phyloP scores from a whole-genome alignment of 2,329 filamentous ascomycete genomes.

The Beauveria medogensis region DNA sequence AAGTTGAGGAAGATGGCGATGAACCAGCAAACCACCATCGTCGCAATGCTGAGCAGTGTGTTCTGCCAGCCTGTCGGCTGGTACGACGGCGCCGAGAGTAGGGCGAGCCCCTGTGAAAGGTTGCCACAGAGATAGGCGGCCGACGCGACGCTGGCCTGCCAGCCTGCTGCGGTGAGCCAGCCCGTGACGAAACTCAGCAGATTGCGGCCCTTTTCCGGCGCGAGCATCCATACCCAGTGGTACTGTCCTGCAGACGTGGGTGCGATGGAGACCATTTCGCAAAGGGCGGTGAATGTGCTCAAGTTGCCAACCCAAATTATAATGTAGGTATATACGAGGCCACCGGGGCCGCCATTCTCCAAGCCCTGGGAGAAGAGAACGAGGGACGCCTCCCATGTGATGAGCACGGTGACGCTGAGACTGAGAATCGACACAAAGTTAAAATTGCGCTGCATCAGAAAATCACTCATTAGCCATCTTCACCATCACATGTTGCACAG shows the following conservation, averaged over 20 bases:
- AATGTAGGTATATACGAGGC: constrained; percentile 41
- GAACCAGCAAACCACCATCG: neutral
- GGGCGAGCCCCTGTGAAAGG: neutral
- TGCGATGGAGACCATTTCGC: constrained; percentile 33
- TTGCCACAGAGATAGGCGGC: constrained; percentile 2
- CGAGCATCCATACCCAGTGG: constrained; percentile 46
- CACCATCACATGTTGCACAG: neutral
- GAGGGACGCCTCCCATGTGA: constrained; percentile 37
- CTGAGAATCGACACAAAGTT: constrained; percentile 36
- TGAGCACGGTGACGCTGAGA: constrained; percentile 37
- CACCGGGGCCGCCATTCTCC: constrained; percentile 38
- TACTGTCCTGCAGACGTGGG: constrained; percentile 46
- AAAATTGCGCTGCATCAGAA: constrained; percentile 29
- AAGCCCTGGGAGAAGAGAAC: constrained; percentile 20
- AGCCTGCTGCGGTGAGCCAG: constrained; percentile 20
- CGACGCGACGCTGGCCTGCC: constrained; percentile 20
- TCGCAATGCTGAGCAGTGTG: constrained; percentile 6
- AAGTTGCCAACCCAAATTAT: constrained; percentile 34
- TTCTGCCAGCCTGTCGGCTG: constrained; percentile 3
- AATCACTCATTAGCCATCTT: neutral
- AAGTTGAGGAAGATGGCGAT: neutral
- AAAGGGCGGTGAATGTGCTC: constrained; percentile 24
- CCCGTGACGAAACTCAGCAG: constrained; percentile 25
- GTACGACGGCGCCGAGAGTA: neutral
- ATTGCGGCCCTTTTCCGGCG: constrained; percentile 33